Percentiles rank a stretch among this genome's conserved stretches.
These are phyloP conservation scores for Citrullus amarus DNA, from an alignment of 306 rosid genomes.

Conservation along the genomic window DNA sequence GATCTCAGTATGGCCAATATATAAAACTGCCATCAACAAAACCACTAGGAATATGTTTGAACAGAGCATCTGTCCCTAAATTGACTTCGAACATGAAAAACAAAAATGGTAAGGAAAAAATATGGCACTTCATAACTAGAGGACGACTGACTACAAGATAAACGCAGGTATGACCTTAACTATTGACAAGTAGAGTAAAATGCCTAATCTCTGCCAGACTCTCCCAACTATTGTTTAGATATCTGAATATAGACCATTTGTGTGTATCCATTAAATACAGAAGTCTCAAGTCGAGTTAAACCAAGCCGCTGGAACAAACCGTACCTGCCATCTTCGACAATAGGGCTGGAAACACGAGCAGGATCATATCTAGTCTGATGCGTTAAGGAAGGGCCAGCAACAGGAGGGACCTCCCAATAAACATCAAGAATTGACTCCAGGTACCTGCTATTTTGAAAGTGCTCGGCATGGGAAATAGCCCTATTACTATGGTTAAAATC, in stretches of 20 bases:
- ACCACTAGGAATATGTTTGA: slow-evolving; percentile 2
- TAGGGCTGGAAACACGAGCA: slow-evolving; percentile 69
- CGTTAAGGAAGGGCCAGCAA: slow-evolving; percentile 95
- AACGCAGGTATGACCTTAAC: slow-evolving; percentile 15
- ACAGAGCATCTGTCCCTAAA: slow-evolving; percentile 3
- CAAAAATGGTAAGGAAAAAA: background rate
- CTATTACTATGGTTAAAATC: slow-evolving; percentile 72
- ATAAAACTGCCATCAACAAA: slow-evolving; percentile 4
- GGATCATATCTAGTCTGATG: slow-evolving; percentile 97
- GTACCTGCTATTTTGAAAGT: slow-evolving; percentile 76
- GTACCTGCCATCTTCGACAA: slow-evolving; percentile 85
- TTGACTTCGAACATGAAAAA: background rate
- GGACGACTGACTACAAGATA: slow-evolving; percentile 5
- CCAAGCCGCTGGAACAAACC: slow-evolving; percentile 81
- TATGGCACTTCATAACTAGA: background rate
- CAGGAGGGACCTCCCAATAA: slow-evolving; percentile 98
- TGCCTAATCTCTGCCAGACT: slow-evolving; percentile 16
- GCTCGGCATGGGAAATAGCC: slow-evolving; percentile 52
- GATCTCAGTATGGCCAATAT: background rate
- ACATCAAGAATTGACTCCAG: slow-evolving; percentile 86
- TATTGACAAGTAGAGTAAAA: slow-evolving; percentile 18
- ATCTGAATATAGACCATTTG: slow-evolving; percentile 94
- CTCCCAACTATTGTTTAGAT: slow-evolving; percentile 36
- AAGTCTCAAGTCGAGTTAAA: slow-evolving; percentile 45
- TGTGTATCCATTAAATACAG: slow-evolving; percentile 96